A percentile compares a stretch with the other conserved stretches of the same genome.
Evolutionary conservation across 768 basidiomycete genomes (phyloP).

Genomic region (Mycena alexandri): DNA sequence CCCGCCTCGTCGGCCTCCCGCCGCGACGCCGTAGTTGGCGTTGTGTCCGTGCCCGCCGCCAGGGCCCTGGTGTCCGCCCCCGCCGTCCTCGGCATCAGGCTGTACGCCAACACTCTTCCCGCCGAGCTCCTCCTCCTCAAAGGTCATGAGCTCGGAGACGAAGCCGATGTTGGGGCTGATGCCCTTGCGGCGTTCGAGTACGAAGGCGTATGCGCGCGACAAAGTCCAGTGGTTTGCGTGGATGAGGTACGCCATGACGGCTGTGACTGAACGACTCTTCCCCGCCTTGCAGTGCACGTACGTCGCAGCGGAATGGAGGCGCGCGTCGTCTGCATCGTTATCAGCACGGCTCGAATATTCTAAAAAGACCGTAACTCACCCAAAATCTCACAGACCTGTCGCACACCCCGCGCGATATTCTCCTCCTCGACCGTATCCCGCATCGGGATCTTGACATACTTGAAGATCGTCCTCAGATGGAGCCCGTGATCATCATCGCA

Average conservation of each 20-base stretch:
- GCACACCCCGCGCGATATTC: constrained; percentile 83
- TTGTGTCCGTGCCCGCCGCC: constrained; percentile 42
- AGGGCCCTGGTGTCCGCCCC: constrained; percentile 32
- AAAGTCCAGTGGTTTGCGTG: constrained; percentile 98
- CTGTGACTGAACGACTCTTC: constrained; percentile 95
- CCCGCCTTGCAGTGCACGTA: constrained; percentile 98
- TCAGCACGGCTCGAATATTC: constrained; percentile 15
- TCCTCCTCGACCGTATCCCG: constrained; percentile 96
- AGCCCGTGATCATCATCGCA: constrained; percentile 89
- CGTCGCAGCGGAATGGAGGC: constrained; percentile 87
- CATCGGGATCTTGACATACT: constrained; percentile 91
- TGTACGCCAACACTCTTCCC: constrained; percentile 80
- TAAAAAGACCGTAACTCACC: constrained; percentile 64
- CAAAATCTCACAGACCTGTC: constrained; percentile 87
- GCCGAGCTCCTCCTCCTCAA: constrained; percentile 92
- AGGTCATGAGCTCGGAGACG: constrained; percentile 96
- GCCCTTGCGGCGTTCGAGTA: constrained; percentile 91
- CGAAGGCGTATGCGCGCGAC: constrained; percentile 90
- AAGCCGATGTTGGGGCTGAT: constrained; percentile 99
- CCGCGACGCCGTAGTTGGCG: constrained; percentile 58
- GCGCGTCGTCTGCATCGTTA: constrained; percentile 81
- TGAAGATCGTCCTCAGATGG: constrained; percentile 74
- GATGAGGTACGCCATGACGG: constrained; percentile 97
- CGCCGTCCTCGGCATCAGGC: constrained; percentile 45
- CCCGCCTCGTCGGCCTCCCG: constrained; percentile 65